A percentile compares a stretch with the other conserved stretches of the same genome.
phyloP scores from a whole-genome alignment of 148 eudicot species.

The Fagopyrum esculentum region DNA sequence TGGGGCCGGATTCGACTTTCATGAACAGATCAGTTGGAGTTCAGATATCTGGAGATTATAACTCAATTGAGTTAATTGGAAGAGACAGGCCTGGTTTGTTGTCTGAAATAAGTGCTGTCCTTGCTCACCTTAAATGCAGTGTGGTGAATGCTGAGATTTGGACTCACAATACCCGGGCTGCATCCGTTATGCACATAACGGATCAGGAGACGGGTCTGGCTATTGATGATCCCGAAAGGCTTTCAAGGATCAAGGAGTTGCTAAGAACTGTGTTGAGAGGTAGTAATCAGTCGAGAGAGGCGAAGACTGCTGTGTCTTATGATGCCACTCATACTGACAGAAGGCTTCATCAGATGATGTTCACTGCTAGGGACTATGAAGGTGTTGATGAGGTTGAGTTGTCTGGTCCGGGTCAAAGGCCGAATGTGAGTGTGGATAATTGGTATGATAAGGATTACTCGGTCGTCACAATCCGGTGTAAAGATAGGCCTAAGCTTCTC shows the following conservation, averaged over 20 bases:
- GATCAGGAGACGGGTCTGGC: conserved; percentile 61
- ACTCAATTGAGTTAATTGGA: conserved; percentile 72
- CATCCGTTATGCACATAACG: conserved; percentile 81
- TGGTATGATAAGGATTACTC: conserved; percentile 88
- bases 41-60: conserved; percentile 41
- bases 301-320: conserved; percentile 69
- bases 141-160: conserved; percentile 89
- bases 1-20: conserved; percentile 81
- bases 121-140: conserved; percentile 70
- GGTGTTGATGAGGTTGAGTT: conserved; percentile 27
- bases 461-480: conserved; percentile 65
- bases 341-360: conserved; percentile 93
- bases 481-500: conserved; percentile 88
- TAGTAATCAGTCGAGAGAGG: conserved; percentile 53
- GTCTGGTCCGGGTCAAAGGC: conserved; percentile 35
- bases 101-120: conserved; percentile 88
- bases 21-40: conserved; percentile 73
- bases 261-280: conserved; percentile 69
- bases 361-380: conserved; percentile 79
- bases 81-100: conserved; percentile 84
- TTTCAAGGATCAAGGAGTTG: conserved; percentile 49
- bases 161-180: conserved; percentile 96
- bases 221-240: conserved; percentile 48
- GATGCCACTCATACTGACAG: conserved; percentile 66
- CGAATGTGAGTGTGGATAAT: conserved; percentile 66